A percentile compares a stretch with the other conserved stretches of the same genome.
Evolutionary conservation across 495 filamentous ascomycete genomes (phyloP).

Genomic region (Aspergillus biplanus): DNA sequence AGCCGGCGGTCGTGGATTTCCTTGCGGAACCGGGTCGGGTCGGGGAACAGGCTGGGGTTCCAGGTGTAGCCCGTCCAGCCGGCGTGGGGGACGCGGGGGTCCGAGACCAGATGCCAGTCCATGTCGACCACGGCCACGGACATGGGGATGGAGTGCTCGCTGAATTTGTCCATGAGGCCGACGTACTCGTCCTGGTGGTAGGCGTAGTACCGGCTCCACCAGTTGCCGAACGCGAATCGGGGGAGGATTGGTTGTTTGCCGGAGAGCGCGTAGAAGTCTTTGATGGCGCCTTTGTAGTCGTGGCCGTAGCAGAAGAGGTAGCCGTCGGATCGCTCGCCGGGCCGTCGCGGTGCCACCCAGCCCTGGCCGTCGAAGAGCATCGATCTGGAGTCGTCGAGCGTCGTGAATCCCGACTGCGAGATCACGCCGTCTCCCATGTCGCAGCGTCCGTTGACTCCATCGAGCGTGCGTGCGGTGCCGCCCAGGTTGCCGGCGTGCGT

Average conservation of each 20-base stretch:
- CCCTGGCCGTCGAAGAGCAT: slow-evolving; percentile 60
- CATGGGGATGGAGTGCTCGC: slow-evolving; percentile 51
- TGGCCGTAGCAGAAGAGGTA: slow-evolving; percentile 62
- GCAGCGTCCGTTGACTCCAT: slow-evolving; percentile 53
- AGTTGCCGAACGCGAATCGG: slow-evolving; percentile 62
- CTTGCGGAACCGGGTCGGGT: slow-evolving; percentile 46
- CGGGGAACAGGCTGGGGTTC: slow-evolving; percentile 58
- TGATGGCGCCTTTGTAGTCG: slow-evolving; percentile 57
- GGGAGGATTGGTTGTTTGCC: slow-evolving; percentile 59
- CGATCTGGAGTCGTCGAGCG: slow-evolving; percentile 57
- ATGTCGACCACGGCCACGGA: slow-evolving; percentile 61
- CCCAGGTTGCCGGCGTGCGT: slow-evolving; percentile 47
- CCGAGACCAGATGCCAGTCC: slow-evolving; percentile 62
- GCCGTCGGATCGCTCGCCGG: slow-evolving; percentile 52
- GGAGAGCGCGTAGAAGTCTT: slow-evolving; percentile 57
- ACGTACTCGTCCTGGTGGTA: slow-evolving; percentile 56
- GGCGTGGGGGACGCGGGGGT: slow-evolving; percentile 37
- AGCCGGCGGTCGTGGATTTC: slow-evolving; percentile 49
- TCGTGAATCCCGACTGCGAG: slow-evolving; percentile 48
- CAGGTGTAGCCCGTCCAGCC: slow-evolving; percentile 68
- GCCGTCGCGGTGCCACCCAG: slow-evolving; percentile 45
- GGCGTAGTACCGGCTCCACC: slow-evolving; percentile 64
- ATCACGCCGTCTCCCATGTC: slow-evolving; percentile 52
- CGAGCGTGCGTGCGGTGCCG: slow-evolving; percentile 58
- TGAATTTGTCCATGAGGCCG: slow-evolving; percentile 54